These are phyloP conservation scores for Conringia planisiliqua DNA, from an alignment of 345 rosid species.

Conservation along the genomic window DNA sequence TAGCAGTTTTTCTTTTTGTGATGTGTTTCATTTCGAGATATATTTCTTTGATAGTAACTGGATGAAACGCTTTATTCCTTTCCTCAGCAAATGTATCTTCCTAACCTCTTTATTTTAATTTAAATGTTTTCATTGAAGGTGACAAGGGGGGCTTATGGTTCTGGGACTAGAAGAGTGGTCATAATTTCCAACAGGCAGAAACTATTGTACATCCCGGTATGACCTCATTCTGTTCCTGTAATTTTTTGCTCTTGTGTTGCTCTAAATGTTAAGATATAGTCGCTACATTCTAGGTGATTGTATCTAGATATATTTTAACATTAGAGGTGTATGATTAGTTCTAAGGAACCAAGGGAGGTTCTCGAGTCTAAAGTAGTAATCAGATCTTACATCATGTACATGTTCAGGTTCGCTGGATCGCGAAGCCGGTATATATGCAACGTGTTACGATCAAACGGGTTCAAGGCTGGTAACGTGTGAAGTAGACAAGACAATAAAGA, in stretches of 20 bases:
- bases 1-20: too few relatives aligned
- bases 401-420: slow-evolving; percentile 77
- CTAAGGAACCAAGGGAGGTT: not conserved
- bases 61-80: not conserved
- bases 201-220: slow-evolving; percentile 46
- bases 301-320: not conserved
- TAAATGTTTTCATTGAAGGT: slow-evolving; percentile 38
- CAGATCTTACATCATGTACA: not conserved
- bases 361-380: not conserved
- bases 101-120: not conserved
- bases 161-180: slow-evolving; percentile 98
- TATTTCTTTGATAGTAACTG: not conserved
- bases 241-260: not conserved
- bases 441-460: slow-evolving; percentile 69
- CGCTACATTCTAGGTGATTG: not conserved
- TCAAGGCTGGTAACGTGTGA: slow-evolving; percentile 72
- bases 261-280: not conserved
- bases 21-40: not conserved
- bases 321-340: not conserved
- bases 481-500: slow-evolving; percentile 85
- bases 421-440: slow-evolving; percentile 87
- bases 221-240: not conserved
- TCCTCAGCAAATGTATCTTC: not conserved
- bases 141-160: slow-evolving; percentile 89
- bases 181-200: slow-evolving; percentile 79